Evolutionary conservation across 2,329 filamentous ascomycete species (phyloP).

Genomic region (Fonsecaea multimorphosa): DNA sequence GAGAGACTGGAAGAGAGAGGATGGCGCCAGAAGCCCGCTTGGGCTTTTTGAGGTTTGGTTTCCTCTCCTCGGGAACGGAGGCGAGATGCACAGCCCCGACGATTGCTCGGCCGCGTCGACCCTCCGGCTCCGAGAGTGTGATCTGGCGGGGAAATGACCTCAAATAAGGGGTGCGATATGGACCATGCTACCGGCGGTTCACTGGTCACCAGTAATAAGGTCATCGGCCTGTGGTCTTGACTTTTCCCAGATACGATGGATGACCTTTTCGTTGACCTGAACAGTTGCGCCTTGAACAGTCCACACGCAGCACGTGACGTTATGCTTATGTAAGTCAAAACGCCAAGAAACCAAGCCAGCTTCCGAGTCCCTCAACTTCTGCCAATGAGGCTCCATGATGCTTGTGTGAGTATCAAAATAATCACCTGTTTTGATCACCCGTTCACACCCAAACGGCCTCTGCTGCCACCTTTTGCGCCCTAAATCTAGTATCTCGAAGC

Average conservation of each 20-base stretch:
- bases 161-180: not conserved
- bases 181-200: not conserved
- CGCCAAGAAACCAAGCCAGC: not conserved
- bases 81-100: slow-evolving; percentile 13
- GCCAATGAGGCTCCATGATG: not conserved
- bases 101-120: slow-evolving; percentile 12
- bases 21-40: slow-evolving; percentile 8
- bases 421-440: not conserved
- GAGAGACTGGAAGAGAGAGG: not conserved
- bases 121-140: slow-evolving; percentile 42
- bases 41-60: slow-evolving; percentile 16
- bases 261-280: not conserved
- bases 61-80: not conserved
- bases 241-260: not conserved
- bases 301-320: not conserved
- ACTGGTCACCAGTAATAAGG: not conserved
- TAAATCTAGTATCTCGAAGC: not conserved
- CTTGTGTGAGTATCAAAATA: not conserved
- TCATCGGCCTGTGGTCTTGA: not conserved
- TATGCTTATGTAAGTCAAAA: not conserved
- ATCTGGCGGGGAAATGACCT: not conserved
- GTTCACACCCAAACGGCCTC: not conserved
- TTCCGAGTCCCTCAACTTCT: not conserved
- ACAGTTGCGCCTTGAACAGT: not conserved
- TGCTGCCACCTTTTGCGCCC: not conserved